phyloP scores from a whole-genome alignment of 2,329 filamentous ascomycete genomes.

The Penicillium sumatraense region DNA sequence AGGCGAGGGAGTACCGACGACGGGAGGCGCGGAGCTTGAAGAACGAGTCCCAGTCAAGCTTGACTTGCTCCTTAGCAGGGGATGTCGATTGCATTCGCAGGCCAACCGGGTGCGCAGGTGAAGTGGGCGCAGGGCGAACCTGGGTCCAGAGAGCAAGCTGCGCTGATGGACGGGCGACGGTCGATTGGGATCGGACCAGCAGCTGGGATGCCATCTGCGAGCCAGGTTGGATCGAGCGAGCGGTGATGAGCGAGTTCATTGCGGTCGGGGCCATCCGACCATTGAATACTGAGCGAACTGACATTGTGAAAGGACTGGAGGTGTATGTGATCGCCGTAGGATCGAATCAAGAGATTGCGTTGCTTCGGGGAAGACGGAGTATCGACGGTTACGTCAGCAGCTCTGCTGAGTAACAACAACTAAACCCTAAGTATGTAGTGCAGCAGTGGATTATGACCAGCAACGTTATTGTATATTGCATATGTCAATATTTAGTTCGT shows the following conservation, averaged over 20 bases:
- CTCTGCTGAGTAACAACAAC: not conserved
- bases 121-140: conserved; percentile 10
- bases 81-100: conserved; percentile 36
- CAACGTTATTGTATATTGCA: no score
- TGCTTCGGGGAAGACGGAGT: conserved; percentile 12
- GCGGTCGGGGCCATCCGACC: conserved; percentile 31
- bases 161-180: conserved; percentile 20
- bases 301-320: conserved; percentile 30
- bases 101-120: conserved; percentile 6
- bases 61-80: conserved; percentile 36
- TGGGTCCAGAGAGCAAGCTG: conserved; percentile 18
- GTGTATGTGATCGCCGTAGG: conserved; percentile 28
- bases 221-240: conserved; percentile 16
- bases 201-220: conserved; percentile 28
- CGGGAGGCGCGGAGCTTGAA: conserved; percentile 87
- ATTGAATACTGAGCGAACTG: conserved; percentile 39
- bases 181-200: conserved; percentile 28
- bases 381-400: conserved; percentile 27
- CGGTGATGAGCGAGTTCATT: conserved; percentile 29
- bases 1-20: conserved; percentile 79
- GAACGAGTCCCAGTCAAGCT: conserved; percentile 89
- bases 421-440: not conserved
- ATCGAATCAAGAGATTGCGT: conserved; percentile 17
- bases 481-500: no score
- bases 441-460: no score